phyloP scores from a whole-genome alignment of 1,139 yeast genomes.

The Taphrina communis region DNA sequence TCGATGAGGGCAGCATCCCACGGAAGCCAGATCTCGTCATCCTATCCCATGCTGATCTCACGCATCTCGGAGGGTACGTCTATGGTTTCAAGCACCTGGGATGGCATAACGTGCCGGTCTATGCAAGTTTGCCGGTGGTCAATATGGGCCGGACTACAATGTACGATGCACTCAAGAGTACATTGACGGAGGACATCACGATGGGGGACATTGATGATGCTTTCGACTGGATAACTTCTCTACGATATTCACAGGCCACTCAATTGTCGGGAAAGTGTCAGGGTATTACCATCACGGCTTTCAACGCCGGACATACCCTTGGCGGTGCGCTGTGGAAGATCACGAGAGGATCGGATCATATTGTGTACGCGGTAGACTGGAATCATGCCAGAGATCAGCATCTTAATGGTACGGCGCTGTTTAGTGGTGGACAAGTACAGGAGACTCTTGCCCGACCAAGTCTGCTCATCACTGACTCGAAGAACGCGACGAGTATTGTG shows the following conservation, averaged over 20 bases:
- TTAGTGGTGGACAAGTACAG: constrained; percentile 61
- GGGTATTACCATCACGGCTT: constrained; percentile 74
- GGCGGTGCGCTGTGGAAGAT: constrained; percentile 93
- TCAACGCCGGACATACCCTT: constrained; percentile 88
- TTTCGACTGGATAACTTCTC: constrained; percentile 69
- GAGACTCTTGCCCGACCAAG: constrained; percentile 78
- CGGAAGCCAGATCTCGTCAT: constrained; percentile 62
- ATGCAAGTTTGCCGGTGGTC: constrained; percentile 84
- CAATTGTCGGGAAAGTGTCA: constrained; percentile 56
- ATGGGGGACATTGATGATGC: constrained; percentile 77
- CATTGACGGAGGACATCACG: constrained; percentile 61
- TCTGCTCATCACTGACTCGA: constrained; percentile 77
- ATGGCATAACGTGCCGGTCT: constrained; percentile 72
- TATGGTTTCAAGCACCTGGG: constrained; percentile 66
- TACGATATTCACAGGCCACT: constrained; percentile 83
- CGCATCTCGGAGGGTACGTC: constrained; percentile 81
- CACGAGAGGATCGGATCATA: constrained; percentile 72
- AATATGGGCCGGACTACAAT: constrained; percentile 87
- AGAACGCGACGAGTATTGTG: constrained; percentile 51
- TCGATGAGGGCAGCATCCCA: constrained; percentile 11
- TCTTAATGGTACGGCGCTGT: constrained; percentile 77
- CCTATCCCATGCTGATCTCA: constrained; percentile 83
- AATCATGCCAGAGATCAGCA: constrained; percentile 90
- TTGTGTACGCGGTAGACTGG: constrained; percentile 92
- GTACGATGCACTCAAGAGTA: constrained; percentile 78